Evolutionary conservation across 2,329 filamentous ascomycete genomes (phyloP).

Genomic region (Calonectria fujianensis): DNA sequence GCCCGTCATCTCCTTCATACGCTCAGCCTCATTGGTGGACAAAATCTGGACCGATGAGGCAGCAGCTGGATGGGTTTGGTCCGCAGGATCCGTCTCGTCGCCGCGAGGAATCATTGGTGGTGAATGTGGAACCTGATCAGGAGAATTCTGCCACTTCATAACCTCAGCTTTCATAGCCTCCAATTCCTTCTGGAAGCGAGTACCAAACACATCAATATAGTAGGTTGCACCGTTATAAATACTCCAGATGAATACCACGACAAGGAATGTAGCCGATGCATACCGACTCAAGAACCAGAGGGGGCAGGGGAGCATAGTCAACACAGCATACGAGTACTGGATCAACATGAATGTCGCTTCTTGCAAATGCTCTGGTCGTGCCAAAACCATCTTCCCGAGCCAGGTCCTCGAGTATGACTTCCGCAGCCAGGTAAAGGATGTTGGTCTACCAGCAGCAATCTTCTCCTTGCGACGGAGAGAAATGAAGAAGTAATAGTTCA

Average conservation of each 20-base stretch:
- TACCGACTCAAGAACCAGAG: slow-evolving; percentile 94
- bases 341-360: slow-evolving; percentile 97
- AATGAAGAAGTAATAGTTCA: slow-evolving; percentile 95
- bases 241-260: slow-evolving; percentile 92
- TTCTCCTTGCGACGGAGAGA: slow-evolving; percentile 95
- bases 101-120: slow-evolving; percentile 58
- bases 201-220: slow-evolving; percentile 99
- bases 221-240: slow-evolving; percentile 98
- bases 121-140: slow-evolving; percentile 66
- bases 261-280: slow-evolving; percentile 85
- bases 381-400: slow-evolving; percentile 90
- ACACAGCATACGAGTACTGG: slow-evolving; percentile 91
- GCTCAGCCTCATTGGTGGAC: slow-evolving; percentile 45
- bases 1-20: slow-evolving; percentile 45
- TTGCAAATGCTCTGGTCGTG: slow-evolving; percentile 84
- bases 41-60: slow-evolving; percentile 43
- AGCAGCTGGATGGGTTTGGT: slow-evolving; percentile 43
- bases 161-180: slow-evolving; percentile 93
- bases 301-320: slow-evolving; percentile 96
- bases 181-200: slow-evolving; percentile 96
- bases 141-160: slow-evolving; percentile 85
- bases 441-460: slow-evolving; percentile 95
- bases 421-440: slow-evolving; percentile 97
- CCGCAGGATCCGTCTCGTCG: slow-evolving; percentile 46
- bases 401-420: slow-evolving; percentile 92